Evolutionary conservation across 192 early-diverging fungal genomes (phyloP).

Genomic region (Umbelopsis sp.): DNA sequence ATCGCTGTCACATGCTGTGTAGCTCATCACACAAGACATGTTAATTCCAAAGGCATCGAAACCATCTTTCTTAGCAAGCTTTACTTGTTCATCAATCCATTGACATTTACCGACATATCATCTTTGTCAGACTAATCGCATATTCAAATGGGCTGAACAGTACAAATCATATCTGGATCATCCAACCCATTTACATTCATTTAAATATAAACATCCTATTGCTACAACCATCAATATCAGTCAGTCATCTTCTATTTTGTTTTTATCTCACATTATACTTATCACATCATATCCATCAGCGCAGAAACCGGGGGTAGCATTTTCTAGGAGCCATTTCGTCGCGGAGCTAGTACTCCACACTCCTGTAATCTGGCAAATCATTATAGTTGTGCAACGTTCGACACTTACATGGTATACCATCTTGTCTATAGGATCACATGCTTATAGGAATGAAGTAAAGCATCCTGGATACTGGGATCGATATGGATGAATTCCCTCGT

Average conservation of each 20-base stretch:
- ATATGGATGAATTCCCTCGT: not conserved
- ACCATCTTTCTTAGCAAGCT: too few relatives aligned
- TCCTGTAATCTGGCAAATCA: not conserved
- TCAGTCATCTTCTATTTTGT: too few relatives aligned
- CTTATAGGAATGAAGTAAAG: not conserved
- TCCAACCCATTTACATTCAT: too few relatives aligned
- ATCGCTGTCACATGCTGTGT: slow-evolving; percentile 10
- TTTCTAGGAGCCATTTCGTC: too few relatives aligned
- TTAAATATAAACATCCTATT: too few relatives aligned
- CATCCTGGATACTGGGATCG: not conserved
- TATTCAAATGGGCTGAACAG: too few relatives aligned
- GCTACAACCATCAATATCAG: too few relatives aligned
- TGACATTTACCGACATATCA: not conserved
- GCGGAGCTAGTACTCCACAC: not conserved
- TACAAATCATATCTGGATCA: too few relatives aligned
- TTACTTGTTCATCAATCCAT: too few relatives aligned
- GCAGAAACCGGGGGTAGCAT: too few relatives aligned
- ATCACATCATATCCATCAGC: too few relatives aligned
- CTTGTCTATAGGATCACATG: not conserved
- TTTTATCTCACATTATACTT: too few relatives aligned
- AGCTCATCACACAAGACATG: not conserved
- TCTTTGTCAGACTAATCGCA: not conserved
- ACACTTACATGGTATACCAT: not conserved
- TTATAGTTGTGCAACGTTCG: slow-evolving; percentile 1
- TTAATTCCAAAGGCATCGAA: not conserved